Evolutionary conservation across 1,284 basidiomycete genomes (phyloP), one percentile per base, ranked within the genome.

Genomic region (Schizopora paradoxa): DNA sequence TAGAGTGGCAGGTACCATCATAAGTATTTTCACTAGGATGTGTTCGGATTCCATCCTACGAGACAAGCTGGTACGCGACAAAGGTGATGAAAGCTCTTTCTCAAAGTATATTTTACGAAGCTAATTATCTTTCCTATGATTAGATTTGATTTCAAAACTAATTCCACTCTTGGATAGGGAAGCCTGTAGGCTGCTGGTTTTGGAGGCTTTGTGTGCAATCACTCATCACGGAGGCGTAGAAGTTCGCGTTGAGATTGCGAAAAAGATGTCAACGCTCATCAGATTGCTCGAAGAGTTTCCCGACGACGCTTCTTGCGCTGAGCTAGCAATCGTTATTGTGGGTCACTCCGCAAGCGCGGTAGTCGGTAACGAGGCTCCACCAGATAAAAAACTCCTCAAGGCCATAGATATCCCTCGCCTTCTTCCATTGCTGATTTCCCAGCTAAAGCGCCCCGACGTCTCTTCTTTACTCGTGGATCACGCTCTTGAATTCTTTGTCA

Each of bases 11-110:
- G 78, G 77, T 2, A 77, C 73, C 0, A 73, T 82, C 41, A 66
- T 81, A 7, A 75, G 72, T 2, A 76, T 83, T 37, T 82, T 74
- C 56, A 71, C 76, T 7, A 78, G 76, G 55, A 78, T 83, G 76
- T 81, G 68, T 29, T 66, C 67, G 0, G 79, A 83, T 58, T 66
- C 76, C 1, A 65, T 82, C 37, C 59, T 82, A 41, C 66, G 77
- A 21, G 69, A 80, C 59, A 74, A 75, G 51, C 62, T 82, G 18
- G 72, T 77, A 55, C 65, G 70, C 28, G 68, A 70, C 66, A 77
- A 79, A 78, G 52, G 22, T 1, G 11, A n/a, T n/a, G n/a, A n/a
- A n/a, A n/a, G n/a, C n/a, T n/a, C n/a, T n/a, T n/a, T n/a, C n/a
- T n/a, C n/a, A n/a, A n/a, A n/a, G n/a, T n/a, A n/a, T n/a, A 11